Percentiles rank a stretch among this genome's conserved stretches.
phyloP scores from a whole-genome alignment of 192 early-diverging fungal species.

The Backusella tuberculispora region DNA sequence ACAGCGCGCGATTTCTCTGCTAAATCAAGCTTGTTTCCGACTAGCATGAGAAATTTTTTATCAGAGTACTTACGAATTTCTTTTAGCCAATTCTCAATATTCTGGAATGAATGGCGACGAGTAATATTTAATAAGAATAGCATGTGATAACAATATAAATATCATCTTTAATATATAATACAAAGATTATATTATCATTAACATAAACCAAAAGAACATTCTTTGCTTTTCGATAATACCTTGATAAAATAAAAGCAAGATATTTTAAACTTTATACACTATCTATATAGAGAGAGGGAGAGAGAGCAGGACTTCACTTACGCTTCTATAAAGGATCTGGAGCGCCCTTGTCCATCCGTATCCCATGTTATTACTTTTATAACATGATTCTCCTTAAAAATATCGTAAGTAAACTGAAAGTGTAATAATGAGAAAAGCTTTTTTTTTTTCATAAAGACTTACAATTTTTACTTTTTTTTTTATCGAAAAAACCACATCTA shows the following conservation, averaged over 20 bases:
- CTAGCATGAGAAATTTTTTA: conserved; percentile 88
- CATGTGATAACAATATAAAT: not conserved
- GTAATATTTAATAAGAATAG: conserved; percentile 40
- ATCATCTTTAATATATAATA: no score
- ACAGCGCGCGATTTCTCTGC: conserved; percentile 68
- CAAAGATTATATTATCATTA: conserved; percentile 33
- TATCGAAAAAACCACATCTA: conserved; percentile 49
- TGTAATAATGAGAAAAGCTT: no score
- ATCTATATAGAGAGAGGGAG: not conserved
- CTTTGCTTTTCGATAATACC: conserved; percentile 94
- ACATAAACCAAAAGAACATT: conserved; percentile 91
- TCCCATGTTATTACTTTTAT: conserved; percentile 65
- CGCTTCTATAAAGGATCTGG: conserved; percentile 81
- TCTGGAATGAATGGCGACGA: conserved; percentile 77
- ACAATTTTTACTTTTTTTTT: conserved; percentile 45
- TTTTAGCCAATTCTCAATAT: conserved; percentile 92
- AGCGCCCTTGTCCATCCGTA: conserved; percentile 92
- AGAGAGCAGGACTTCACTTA: conserved; percentile 19
- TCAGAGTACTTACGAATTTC: conserved; percentile 94
- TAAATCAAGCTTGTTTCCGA: conserved; percentile 95
- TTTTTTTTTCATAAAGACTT: not conserved
- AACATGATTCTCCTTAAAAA: conserved; percentile 2
- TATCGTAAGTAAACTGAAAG: not conserved
- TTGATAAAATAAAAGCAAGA: conserved; percentile 12
- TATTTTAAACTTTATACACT: not conserved